phyloP scores from a whole-genome alignment of 1,284 basidiomycete genomes.

The Trichosporon sp. region DNA sequence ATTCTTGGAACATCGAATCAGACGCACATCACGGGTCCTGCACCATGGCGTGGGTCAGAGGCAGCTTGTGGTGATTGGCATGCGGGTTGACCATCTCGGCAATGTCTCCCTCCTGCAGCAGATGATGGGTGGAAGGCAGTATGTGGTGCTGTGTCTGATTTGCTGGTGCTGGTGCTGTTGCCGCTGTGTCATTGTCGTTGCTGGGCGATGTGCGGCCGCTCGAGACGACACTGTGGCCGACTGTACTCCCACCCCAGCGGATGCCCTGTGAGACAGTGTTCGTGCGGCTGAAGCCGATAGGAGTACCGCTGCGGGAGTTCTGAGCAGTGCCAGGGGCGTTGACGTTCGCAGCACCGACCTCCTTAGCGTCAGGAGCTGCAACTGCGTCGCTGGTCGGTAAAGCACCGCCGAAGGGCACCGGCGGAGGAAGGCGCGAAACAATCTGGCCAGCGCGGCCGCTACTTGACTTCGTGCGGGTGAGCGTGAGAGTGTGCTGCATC shows the following conservation, averaged over 20 bases:
- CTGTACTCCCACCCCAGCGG: neutral
- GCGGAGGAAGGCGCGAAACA: constrained; percentile 15
- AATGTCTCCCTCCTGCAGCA: too few relatives aligned
- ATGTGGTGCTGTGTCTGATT: too few relatives aligned
- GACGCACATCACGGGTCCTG: neutral
- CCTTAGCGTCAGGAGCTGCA: neutral
- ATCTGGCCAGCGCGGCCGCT: neutral
- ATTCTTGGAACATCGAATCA: neutral
- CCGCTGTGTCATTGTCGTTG: too few relatives aligned
- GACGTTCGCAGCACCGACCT: neutral
- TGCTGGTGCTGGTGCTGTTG: too few relatives aligned
- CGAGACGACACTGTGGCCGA: neutral
- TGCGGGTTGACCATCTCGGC: too few relatives aligned
- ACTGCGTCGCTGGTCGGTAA: neutral
- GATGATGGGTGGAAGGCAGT: neutral
- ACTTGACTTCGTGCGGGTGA: constrained; percentile 5
- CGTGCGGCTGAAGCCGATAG: neutral
- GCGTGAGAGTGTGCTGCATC: constrained; percentile 9
- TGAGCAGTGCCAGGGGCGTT: neutral
- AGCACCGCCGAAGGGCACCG: constrained; percentile 5
- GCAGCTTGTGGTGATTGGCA: too few relatives aligned
- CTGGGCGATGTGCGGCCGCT: neutral
- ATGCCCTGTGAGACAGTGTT: neutral
- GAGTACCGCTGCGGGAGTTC: neutral
- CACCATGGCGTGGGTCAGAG: neutral